Base-by-base conservation (phyloP, 768 basidiomycete species). In the Cyclocybe aegerita region DNA sequence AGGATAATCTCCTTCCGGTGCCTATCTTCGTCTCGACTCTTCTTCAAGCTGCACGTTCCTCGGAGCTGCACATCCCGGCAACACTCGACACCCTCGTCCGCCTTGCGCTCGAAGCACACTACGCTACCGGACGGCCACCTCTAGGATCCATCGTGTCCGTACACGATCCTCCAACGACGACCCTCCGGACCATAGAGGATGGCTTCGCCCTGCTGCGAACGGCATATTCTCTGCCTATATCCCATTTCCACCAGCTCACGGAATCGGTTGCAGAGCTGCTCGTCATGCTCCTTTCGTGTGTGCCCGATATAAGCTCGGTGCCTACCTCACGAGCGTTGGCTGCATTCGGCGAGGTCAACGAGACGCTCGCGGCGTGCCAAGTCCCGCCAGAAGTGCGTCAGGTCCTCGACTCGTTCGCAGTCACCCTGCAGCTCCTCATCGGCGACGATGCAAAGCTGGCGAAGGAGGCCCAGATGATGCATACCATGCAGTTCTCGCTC, bases 31-130 rank as follows among this genome's bases (percentile, higher is more conserved):
- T 89, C 6, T 64, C 82, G 4, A 83, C 83, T 2, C 82, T 90
- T 50, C 77, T 90, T 14, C 79, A 79, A 50, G 86, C 83, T 4
- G 82, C 81, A 52, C 79, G 80, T 29, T 86, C 86, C 3, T 71
- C 81, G 11, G 80, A 85, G 40, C 61, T 89, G 29, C 85, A 86
- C 59, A 74, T 80, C 37, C 71, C 79, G 5, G 78, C 83, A 0
- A 90, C 88, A 2, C 72, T 92, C 31, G 81, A 88, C 60, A 78
- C 79, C 57, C 78, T 92, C 8, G 89, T 86, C 63, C 78, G 79
- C 37, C 71, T 83, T 17, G 82, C 80, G 4, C 70, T 90, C 43
- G 82, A 88, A 48, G 74, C 71, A 2, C 85, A 87, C 63, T 83
- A 86, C 61, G 69, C 79, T 14, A 79, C 82, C 33, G 79, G 81